Conservation (phyloP, 1,284 basidiomycete genomes). For the Peniophora sp. region DNA sequence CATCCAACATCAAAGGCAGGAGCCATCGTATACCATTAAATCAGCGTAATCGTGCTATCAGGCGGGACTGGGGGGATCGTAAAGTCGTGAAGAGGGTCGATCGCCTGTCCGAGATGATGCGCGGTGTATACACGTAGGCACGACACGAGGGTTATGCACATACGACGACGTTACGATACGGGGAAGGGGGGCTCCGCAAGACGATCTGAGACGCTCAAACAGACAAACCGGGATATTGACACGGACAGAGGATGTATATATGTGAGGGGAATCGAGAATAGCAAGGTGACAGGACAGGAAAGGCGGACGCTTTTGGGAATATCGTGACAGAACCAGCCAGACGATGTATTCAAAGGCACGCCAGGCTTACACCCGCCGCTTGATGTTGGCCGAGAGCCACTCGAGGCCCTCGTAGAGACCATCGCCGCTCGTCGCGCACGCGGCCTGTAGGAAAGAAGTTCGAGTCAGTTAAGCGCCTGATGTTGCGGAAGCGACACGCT, state of each 20-base stretch:
- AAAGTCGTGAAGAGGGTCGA: too few species aligned
- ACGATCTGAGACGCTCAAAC: not conserved
- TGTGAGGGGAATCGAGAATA: not conserved
- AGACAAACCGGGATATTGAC: not conserved
- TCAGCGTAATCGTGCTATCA: too few species aligned
- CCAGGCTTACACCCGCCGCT: conserved; percentile 61
- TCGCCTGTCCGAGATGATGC: too few species aligned
- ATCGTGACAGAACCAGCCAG: conserved; percentile 34
- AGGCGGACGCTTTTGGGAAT: conserved; percentile 22
- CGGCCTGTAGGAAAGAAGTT: conserved; percentile 52
- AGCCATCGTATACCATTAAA: too few species aligned
- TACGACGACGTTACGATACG: not conserved
- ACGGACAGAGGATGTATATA: not conserved
- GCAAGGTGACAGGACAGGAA: not conserved
- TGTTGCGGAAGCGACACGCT: not conserved
- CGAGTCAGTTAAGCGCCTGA: conserved; percentile 8
- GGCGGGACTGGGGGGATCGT: too few species aligned
- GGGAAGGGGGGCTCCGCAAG: not conserved
- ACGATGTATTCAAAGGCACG: conserved; percentile 23
- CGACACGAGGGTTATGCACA: too few species aligned
- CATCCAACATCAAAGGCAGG: too few species aligned
- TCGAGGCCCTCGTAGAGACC: conserved; percentile 98
- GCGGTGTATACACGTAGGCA: too few species aligned
- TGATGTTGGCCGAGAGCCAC: conserved; percentile 90
- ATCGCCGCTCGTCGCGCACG: conserved; percentile 98